These are phyloP conservation scores for Gloeopeniophorella convolvens DNA, from an alignment of 768 basidiomycete genomes.

Conservation along the genomic window DNA sequence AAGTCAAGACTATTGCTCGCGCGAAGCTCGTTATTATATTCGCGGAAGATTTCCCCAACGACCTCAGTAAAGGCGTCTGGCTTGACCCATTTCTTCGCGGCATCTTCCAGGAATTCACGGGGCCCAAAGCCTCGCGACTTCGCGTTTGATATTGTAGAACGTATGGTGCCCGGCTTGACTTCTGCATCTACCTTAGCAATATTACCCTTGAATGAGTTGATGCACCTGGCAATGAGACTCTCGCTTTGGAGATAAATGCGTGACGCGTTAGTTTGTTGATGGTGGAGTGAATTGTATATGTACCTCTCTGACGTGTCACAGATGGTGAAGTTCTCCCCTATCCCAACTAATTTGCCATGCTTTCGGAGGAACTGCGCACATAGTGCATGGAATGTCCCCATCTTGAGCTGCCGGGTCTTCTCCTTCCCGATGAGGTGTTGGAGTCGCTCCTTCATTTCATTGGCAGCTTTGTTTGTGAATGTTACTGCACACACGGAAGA, in stretches of 20 bases:
- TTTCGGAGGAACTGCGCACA: constrained; percentile 68
- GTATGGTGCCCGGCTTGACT: constrained; percentile 48
- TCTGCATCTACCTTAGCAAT: constrained; percentile 41
- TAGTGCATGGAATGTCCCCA: constrained; percentile 77
- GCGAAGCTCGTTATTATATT: constrained; percentile 58
- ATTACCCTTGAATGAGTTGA: constrained; percentile 49
- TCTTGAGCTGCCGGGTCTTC: constrained; percentile 44
- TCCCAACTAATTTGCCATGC: constrained; percentile 48
- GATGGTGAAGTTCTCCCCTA: constrained; percentile 73
- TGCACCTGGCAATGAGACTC: constrained; percentile 51
- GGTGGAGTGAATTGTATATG: constrained; percentile 16
- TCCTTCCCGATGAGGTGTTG: constrained; percentile 58
- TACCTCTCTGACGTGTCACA: constrained; percentile 79
- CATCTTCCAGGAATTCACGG: constrained; percentile 33
- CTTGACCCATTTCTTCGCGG: neutral
- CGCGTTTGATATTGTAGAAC: constrained; percentile 64
- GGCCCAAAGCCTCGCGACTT: constrained; percentile 57
- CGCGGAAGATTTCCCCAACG: constrained; percentile 48
- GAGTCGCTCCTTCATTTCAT: constrained; percentile 75
- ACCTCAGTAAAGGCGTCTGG: constrained; percentile 33
- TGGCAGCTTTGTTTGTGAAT: constrained; percentile 88
- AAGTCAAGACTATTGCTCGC: constrained; percentile 76
- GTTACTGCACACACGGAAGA: constrained; percentile 71
- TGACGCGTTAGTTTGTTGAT: constrained; percentile 1
- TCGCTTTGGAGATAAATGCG: constrained; percentile 41